These are phyloP conservation scores for Asclepias syriaca DNA, from an alignment of 257 asterid genomes.

Conservation along the genomic window DNA sequence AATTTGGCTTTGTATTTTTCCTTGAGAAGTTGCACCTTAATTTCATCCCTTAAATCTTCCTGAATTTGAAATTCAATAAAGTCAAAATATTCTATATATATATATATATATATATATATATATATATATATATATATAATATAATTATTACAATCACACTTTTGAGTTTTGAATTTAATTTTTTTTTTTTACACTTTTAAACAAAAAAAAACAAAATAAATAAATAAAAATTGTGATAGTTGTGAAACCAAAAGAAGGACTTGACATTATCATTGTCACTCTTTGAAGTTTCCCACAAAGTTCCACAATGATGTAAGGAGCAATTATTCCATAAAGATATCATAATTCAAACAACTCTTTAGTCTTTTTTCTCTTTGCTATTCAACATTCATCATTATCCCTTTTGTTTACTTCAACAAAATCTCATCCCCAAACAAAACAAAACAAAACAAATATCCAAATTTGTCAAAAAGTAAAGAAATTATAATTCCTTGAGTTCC, in stretches of 20 bases:
- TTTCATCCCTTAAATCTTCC: neutral
- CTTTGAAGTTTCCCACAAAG: neutral
- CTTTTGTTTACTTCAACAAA: neutral
- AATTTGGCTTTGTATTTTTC: neutral
- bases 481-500: neutral
- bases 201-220: too few relatives aligned
- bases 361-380: neutral
- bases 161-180: too few relatives aligned
- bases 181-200: too few relatives aligned
- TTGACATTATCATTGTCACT: neutral
- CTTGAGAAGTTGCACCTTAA: neutral
- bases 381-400: conserved; percentile 12
- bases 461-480: neutral
- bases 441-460: neutral
- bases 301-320: neutral
- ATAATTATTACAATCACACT: too few relatives aligned
- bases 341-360: neutral
- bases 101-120: too few relatives aligned
- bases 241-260: neutral
- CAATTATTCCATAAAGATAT: conserved; percentile 1
- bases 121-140: too few relatives aligned
- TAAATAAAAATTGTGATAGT: too few relatives aligned
- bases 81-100: too few relatives aligned
- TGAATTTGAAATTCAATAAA: too few relatives aligned
- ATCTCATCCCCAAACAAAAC: neutral